Conservation (phyloP, 176 grass and related monocot genomes). For the Bolboschoenus planiculmis region DNA sequence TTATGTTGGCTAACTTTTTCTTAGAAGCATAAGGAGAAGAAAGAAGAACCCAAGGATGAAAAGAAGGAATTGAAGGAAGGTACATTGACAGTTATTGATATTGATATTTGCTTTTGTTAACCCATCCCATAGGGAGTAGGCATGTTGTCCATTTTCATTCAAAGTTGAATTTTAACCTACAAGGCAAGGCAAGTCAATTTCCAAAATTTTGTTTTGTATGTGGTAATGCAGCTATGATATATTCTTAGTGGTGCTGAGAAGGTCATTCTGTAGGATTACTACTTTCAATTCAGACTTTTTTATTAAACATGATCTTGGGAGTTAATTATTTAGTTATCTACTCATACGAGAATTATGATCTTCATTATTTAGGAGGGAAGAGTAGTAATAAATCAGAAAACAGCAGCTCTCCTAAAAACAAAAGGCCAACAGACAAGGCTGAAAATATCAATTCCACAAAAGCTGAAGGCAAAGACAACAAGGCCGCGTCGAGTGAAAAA, state of each 20-base stretch:
- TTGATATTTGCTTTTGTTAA: background rate
- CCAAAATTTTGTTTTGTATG: background rate
- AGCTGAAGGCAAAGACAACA: background rate
- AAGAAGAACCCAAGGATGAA: constrained; percentile 49
- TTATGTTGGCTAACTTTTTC: background rate
- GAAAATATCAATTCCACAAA: constrained; percentile 7
- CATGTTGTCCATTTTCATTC: background rate
- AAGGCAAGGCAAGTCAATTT: background rate
- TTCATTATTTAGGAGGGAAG: constrained; percentile 20
- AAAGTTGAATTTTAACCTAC: background rate
- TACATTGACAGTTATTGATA: background rate
- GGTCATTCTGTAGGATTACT: background rate
- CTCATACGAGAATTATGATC: background rate
- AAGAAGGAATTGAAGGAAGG: constrained; percentile 23
- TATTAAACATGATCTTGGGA: background rate
- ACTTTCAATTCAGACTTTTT: background rate
- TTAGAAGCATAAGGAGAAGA: constrained; percentile 30
- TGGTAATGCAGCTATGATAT: background rate
- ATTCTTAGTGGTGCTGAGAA: background rate
- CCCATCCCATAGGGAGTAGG: background rate
- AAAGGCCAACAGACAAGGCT: background rate
- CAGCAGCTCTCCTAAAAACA: constrained; percentile 15
- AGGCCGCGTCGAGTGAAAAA: background rate
- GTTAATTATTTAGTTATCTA: background rate
- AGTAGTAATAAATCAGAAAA: constrained; percentile 20